phyloP scores from a whole-genome alignment of 2,329 filamentous ascomycete genomes.

The Aspergillus costaricaensis region DNA sequence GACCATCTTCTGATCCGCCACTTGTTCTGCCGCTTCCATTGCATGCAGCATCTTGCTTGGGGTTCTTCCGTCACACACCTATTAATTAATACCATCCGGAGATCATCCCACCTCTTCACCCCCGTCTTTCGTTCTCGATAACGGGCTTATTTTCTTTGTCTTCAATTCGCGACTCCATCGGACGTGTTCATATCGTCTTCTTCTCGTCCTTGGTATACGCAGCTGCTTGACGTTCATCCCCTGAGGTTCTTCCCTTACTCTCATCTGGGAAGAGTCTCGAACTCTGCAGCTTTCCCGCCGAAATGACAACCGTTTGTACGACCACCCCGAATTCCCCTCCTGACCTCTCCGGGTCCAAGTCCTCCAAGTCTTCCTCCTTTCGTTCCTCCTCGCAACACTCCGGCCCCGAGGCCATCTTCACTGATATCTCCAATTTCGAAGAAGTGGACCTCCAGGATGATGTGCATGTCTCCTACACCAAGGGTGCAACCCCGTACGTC shows the following conservation, averaged over 20 bases:
- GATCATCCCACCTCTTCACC: not conserved
- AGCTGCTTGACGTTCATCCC: not conserved
- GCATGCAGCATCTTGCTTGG: conserved; percentile 8
- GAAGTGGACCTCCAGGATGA: conserved; percentile 86
- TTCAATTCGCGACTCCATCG: conserved; percentile 13
- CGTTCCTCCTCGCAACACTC: conserved; percentile 74
- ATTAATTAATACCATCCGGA: conserved; percentile 1
- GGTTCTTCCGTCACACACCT: not conserved
- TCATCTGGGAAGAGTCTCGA: conserved; percentile 9
- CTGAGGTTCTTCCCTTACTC: not conserved
- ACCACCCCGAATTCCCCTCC: conserved; percentile 67
- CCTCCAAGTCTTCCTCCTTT: conserved; percentile 87
- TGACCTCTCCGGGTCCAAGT: conserved; percentile 81
- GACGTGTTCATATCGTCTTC: not conserved
- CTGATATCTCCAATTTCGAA: conserved; percentile 83
- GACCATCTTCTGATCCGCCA: not conserved
- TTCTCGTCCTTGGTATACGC: not conserved
- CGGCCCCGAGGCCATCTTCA: conserved; percentile 65
- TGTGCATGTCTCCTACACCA: conserved; percentile 40
- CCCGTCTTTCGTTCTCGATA: not conserved
- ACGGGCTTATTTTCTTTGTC: conserved; percentile 8
- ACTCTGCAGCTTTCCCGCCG: conserved; percentile 23
- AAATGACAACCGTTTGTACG: conserved; percentile 48
- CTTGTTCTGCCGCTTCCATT: conserved; percentile 8
- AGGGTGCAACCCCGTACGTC: conserved; percentile 34